A percentile compares a stretch with the other conserved stretches of the same genome.
Evolutionary conservation across 2,329 filamentous ascomycete genomes (phyloP).

Genomic region (Trichoderma guizhouense): DNA sequence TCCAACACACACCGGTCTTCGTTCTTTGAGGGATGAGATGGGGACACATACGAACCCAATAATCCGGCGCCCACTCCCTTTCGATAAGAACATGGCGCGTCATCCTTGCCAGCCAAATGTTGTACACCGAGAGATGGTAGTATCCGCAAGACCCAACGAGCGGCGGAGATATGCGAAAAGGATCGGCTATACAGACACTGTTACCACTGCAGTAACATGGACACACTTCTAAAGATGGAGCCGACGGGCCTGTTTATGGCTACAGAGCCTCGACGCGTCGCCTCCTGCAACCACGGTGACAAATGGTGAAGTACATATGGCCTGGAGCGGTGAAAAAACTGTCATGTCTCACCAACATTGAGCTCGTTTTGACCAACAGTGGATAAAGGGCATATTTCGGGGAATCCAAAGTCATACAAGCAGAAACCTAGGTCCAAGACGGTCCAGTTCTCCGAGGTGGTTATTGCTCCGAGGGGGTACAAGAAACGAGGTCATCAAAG

Average conservation of each 20-base stretch:
- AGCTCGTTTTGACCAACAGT: not conserved
- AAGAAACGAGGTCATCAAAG: not conserved
- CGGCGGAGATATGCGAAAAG: not conserved
- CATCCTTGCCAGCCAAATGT: constrained; percentile 8
- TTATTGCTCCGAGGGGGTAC: not conserved
- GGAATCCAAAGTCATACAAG: not conserved
- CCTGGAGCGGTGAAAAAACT: not conserved
- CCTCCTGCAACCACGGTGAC: not conserved
- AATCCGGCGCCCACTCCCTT: constrained; percentile 4
- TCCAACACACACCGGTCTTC: not conserved
- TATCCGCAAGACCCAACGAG: not conserved
- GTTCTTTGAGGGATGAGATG: not conserved
- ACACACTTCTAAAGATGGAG: not conserved
- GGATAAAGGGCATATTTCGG: not conserved
- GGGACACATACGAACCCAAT: not conserved
- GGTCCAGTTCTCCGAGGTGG: not conserved
- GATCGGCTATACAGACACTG: not conserved
- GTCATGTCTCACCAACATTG: constrained; percentile 6
- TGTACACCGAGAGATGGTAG: constrained; percentile 7
- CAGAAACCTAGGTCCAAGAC: not conserved
- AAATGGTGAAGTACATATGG: not conserved
- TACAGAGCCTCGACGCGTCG: not conserved
- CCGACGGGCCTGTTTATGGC: not conserved
- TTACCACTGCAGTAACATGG: not conserved
- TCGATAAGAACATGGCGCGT: constrained; percentile 7